Evolutionary conservation across 1,284 basidiomycete species (phyloP), one percentile per base, ranked within the genome.

Genomic region (Naganishia cerealis): DNA sequence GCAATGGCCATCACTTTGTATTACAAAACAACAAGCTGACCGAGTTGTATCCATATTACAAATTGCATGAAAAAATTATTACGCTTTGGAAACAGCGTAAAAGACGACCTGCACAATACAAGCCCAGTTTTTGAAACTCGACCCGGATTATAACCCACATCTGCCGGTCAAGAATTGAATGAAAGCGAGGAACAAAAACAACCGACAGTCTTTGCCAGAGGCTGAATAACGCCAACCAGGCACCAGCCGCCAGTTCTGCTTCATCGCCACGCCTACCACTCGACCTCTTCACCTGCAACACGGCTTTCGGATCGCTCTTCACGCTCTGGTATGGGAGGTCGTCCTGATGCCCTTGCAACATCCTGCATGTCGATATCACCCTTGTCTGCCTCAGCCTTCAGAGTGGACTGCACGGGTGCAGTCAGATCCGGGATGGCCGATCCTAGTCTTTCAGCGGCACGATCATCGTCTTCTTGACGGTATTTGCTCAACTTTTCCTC

Each of bases 311-410:
- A 46, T 42, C 50, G 61, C 18, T 63, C 61, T 33, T 63, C 61
- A n/a, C 61, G 61, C 38, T 63, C 61, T 33, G 61, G 61, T 0
- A 63, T 52, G 15, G 61, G 61, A 21, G 61, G 61, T 10, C 63
- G 43, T n/a, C 63, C 63, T 2, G 55, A 66, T n/a, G 54, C 54
- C 55, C 33, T 46, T 16, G 53, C 63, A 2, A 56, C 63, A 56
- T 48, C 63, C 54, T 66, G 63, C 63, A 66, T 66, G 33, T 66
- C 54, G 42, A 56, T 66, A 56, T 56, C 63, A 10, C 62, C 62
- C 12, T 16, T 38, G 3, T 54, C 29, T 12, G 24, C 53, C 40
- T 33, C 54, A 9, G 42, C 13, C 29, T 42, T 48, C 42, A 33
- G 2, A 48, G 21, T 21, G 46, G 40, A 6, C 29, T 33, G 29